Conservation (phyloP, 2,329 filamentous ascomycete species). For the Penicillium brasilianum region DNA sequence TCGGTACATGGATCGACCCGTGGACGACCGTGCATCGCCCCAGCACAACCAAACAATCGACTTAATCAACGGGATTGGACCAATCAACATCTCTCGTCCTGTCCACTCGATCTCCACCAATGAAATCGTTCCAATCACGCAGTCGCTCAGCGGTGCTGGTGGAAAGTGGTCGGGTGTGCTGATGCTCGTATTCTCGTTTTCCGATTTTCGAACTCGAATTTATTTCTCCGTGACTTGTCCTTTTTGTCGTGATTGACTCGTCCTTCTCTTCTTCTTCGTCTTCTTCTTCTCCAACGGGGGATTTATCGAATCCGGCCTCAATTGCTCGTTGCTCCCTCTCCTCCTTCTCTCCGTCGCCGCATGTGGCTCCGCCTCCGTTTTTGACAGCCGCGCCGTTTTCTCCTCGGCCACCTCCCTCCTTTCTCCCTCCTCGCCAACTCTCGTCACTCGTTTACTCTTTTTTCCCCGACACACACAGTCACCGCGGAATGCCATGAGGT, state of each 20-base stretch:
- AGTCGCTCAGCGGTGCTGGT: not conserved
- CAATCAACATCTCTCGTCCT: not conserved
- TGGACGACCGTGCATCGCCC: not conserved
- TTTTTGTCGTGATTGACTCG: not conserved
- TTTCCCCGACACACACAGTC: conserved; percentile 6
- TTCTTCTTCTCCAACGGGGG: not conserved
- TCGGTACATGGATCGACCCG: not conserved
- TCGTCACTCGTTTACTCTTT: conserved; percentile 10
- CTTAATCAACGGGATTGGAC: not conserved
- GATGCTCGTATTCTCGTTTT: not conserved
- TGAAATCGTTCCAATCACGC: not conserved
- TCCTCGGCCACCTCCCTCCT: conserved; percentile 7
- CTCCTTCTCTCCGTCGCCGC: conserved; percentile 6
- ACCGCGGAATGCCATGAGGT: conserved; percentile 32
- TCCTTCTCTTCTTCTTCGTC: not conserved
- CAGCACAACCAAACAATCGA: not conserved
- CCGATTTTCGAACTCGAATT: not conserved
- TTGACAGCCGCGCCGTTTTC: conserved; percentile 9
- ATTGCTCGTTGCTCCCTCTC: not conserved
- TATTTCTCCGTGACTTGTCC: not conserved
- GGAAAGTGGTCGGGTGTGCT: not conserved
- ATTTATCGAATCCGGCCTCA: not conserved
- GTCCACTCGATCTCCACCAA: not conserved
- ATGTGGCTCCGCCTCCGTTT: conserved; percentile 15
- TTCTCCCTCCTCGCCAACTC: conserved; percentile 7